Evolutionary conservation across 768 basidiomycete genomes (phyloP).

Genomic region (Cantharellus anzutake): DNA sequence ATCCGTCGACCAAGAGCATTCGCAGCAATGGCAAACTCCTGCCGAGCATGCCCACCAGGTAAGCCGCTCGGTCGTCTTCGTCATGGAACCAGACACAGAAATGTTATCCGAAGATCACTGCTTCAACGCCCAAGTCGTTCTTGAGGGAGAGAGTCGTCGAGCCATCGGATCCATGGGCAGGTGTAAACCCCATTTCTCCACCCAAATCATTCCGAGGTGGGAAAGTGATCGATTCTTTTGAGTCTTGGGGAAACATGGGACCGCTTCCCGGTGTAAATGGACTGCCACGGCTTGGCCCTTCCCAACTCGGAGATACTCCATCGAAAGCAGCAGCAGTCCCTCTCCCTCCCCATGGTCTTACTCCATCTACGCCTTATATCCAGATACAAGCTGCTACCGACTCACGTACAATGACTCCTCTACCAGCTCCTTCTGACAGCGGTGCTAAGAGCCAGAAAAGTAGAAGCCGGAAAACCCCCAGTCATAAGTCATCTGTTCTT

Average conservation of each 20-base stretch:
- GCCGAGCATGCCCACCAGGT: not conserved
- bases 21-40: not conserved
- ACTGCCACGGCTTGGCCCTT: no score
- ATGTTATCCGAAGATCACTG: no score
- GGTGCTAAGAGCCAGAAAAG: not conserved
- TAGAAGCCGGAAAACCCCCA: not conserved
- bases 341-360: not conserved
- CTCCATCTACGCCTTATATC: conserved; percentile 6
- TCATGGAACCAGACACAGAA: not conserved
- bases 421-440: not conserved
- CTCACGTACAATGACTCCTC: not conserved
- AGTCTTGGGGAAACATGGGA: not conserved
- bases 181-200: not conserved
- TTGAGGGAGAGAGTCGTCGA: no score
- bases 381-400: conserved; percentile 8
- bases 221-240: not conserved
- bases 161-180: not conserved
- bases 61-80: not conserved
- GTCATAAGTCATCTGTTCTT: not conserved
- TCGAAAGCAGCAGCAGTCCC: not conserved
- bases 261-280: not conserved
- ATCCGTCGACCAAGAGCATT: not conserved
- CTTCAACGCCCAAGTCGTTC: no score
- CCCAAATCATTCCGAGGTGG: not conserved
- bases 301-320: not conserved